phyloP scores from a whole-genome alignment of 768 basidiomycete genomes.

The Tulasnella sp. region DNA sequence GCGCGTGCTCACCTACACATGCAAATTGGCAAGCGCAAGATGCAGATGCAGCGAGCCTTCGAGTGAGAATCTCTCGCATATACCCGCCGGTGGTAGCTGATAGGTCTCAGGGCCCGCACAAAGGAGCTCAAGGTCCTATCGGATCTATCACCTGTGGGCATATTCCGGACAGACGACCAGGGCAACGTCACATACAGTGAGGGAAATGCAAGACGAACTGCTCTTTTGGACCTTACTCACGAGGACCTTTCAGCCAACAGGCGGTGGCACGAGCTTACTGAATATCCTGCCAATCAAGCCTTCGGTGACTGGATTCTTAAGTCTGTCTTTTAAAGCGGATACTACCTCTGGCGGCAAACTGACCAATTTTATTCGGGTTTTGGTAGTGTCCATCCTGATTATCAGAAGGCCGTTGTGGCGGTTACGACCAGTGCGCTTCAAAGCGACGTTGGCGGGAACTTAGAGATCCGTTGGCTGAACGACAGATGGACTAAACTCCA shows the following conservation, averaged over 20 bases:
- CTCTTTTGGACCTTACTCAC: background rate
- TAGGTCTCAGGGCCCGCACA: constrained; percentile 23
- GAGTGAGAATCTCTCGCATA: background rate
- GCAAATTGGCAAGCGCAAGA: constrained; percentile 30
- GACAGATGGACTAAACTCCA: constrained; percentile 20
- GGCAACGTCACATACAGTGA: constrained; percentile 12
- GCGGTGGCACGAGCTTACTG: constrained; percentile 14
- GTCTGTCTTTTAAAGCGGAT: background rate
- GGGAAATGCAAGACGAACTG: background rate
- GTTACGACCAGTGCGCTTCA: constrained; percentile 11
- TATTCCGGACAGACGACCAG: constrained; percentile 22
- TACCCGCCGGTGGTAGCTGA: background rate
- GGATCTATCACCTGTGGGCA: constrained; percentile 28
- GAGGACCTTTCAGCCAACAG: background rate
- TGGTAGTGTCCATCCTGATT: constrained; percentile 16
- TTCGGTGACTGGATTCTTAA: constrained; percentile 3
- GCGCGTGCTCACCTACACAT: constrained; percentile 33
- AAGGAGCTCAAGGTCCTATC: constrained; percentile 26
- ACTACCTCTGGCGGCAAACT: background rate
- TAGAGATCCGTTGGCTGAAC: constrained; percentile 20
- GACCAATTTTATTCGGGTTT: background rate
- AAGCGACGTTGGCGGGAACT: constrained; percentile 1
- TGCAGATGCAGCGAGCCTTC: constrained; percentile 17
- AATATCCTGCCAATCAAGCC: constrained; percentile 5
- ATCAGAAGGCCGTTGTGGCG: background rate